Percentiles rank a stretch among this genome's conserved stretches.
These are phyloP conservation scores for Fusarium proliferatum DNA, from an alignment of 2,329 filamentous ascomycete genomes.

Conservation along the genomic window DNA sequence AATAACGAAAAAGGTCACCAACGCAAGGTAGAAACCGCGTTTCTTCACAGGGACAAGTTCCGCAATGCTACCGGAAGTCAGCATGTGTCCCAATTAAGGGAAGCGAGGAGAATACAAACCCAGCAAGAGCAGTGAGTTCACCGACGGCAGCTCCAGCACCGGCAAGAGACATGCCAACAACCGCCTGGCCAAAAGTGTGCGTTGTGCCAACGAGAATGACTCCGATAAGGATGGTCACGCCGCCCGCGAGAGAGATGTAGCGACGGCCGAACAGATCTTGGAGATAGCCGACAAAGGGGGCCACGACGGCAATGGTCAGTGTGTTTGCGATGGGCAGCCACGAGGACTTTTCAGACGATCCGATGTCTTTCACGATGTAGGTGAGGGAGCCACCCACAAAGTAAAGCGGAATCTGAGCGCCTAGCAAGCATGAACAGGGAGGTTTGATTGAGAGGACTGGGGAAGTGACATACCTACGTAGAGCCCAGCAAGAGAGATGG, in stretches of 20 bases:
- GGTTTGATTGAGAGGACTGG: accelerated
- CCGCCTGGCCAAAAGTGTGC: not conserved
- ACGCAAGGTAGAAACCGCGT: not conserved
- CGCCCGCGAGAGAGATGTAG: not conserved
- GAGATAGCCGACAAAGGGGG: not conserved
- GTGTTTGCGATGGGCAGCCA: not conserved
- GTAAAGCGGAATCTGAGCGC: not conserved
- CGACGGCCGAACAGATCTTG: not conserved
- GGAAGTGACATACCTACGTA: not conserved
- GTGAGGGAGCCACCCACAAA: not conserved
- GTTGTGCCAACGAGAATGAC: not conserved
- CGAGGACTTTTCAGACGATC: not conserved
- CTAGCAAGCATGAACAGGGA: not conserved
- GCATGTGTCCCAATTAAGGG: accelerated
- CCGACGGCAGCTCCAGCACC: not conserved
- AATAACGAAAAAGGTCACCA: not conserved
- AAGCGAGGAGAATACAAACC: not conserved
- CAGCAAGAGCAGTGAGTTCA: not conserved
- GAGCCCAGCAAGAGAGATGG: not conserved
- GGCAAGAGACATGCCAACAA: not conserved
- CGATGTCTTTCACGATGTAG: not conserved
- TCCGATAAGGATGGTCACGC: not conserved
- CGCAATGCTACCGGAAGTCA: not conserved
- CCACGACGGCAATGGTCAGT: not conserved
- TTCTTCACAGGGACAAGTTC: not conserved